A percentile compares a stretch with the other conserved stretches of the same genome.
phyloP scores from a whole-genome alignment of 306 rosid genomes.

The Begonia loranthoides region DNA sequence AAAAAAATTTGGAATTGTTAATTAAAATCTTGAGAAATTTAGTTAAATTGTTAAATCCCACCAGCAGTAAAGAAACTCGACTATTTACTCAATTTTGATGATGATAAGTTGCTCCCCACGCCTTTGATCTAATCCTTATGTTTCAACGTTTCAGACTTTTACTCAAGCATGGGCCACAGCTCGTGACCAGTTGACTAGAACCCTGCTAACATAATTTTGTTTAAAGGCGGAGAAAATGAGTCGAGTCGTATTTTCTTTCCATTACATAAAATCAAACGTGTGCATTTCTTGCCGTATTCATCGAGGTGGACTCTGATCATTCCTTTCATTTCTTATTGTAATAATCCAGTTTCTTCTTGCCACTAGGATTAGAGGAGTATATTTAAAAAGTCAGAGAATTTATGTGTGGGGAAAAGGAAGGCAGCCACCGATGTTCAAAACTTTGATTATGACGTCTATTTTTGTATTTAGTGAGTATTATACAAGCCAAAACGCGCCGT shows the following conservation, averaged over 20 bases:
- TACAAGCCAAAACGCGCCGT: too few relatives aligned
- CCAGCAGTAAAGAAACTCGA: too few relatives aligned
- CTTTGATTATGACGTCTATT: too few relatives aligned
- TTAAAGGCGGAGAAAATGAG: background rate
- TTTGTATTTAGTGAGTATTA: too few relatives aligned
- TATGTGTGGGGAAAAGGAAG: too few relatives aligned
- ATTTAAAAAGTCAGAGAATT: too few relatives aligned
- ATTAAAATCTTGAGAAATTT: background rate
- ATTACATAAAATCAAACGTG: background rate
- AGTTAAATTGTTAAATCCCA: background rate
- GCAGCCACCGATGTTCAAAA: too few relatives aligned
- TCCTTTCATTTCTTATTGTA: too few relatives aligned
- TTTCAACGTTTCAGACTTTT: slow-evolving; percentile 53
- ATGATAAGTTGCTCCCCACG: background rate
- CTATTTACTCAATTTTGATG: background rate
- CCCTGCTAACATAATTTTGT: slow-evolving; percentile 61
- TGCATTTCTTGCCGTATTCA: background rate
- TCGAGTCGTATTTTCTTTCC: background rate
- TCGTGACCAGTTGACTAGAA: slow-evolving; percentile 81
- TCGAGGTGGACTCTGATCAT: too few relatives aligned
- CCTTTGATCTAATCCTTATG: background rate
- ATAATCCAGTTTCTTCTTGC: too few relatives aligned
- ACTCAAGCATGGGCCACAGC: slow-evolving; percentile 94
- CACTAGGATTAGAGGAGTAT: too few relatives aligned
- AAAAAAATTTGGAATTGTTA: background rate